A percentile compares a stretch with the other conserved stretches of the same genome.
These are phyloP conservation scores for Ascochyta pisi DNA, from an alignment of 2,329 filamentous ascomycete species.

Conservation along the genomic window DNA sequence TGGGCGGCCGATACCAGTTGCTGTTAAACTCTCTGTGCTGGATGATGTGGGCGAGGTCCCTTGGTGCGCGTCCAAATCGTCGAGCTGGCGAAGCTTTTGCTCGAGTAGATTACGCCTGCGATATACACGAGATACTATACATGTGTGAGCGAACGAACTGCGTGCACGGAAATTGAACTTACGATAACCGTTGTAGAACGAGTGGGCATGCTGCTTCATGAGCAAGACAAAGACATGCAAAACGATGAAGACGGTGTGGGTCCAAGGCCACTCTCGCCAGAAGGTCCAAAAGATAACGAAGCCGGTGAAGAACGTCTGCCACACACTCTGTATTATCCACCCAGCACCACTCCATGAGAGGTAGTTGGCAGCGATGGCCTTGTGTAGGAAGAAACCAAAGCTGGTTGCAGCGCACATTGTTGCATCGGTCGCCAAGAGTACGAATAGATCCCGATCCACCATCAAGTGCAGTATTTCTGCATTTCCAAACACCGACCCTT, in stretches of 20 bases:
- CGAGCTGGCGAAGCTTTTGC: conserved; percentile 63
- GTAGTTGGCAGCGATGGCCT: conserved; percentile 63
- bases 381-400: conserved; percentile 71
- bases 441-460: conserved; percentile 62
- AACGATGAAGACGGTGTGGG: conserved; percentile 79
- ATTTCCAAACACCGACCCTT: conserved; percentile 72
- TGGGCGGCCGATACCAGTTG: conserved; percentile 25
- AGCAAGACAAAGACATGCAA: conserved; percentile 77
- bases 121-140: conserved; percentile 63
- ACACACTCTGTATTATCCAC: conserved; percentile 78
- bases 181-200: conserved; percentile 78
- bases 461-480: conserved; percentile 77
- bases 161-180: conserved; percentile 21
- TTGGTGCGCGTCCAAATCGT: conserved; percentile 58
- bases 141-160: conserved; percentile 6
- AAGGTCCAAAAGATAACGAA: conserved; percentile 70
- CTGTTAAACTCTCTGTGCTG: conserved; percentile 4
- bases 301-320: conserved; percentile 71
- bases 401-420: conserved; percentile 71
- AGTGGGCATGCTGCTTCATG: conserved; percentile 85
- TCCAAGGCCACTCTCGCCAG: conserved; percentile 81
- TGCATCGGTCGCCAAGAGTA: conserved; percentile 68
- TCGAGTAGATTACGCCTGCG: conserved; percentile 55
- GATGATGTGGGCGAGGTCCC: conserved; percentile 42
- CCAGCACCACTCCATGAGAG: conserved; percentile 72